phyloP scores from a whole-genome alignment of 352 stramenopile genomes.

The Phytophthora gonapodyides region DNA sequence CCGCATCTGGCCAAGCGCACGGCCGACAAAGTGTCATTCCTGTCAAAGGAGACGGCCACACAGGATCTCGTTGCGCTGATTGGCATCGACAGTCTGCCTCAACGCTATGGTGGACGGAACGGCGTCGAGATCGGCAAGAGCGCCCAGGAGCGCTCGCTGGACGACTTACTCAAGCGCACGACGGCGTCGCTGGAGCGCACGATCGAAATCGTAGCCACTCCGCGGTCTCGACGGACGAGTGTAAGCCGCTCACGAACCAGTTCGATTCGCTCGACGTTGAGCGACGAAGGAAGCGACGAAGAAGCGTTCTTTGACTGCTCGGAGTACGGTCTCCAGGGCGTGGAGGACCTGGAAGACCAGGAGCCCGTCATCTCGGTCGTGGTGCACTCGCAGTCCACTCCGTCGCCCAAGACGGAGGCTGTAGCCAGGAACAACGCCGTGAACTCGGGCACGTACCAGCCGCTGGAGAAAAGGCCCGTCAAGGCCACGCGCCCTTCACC shows the following conservation, averaged over 20 bases:
- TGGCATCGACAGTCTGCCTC: slow-evolving; percentile 71
- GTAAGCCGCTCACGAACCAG: slow-evolving; percentile 35
- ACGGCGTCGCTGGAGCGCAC: slow-evolving; percentile 73
- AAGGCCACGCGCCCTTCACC: slow-evolving; percentile 25
- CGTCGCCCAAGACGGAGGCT: slow-evolving; percentile 45
- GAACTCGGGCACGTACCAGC: slow-evolving; percentile 25
- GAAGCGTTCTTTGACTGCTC: slow-evolving; percentile 83
- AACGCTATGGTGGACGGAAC: slow-evolving; percentile 74
- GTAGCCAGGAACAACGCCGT: slow-evolving; percentile 31
- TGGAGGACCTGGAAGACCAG: slow-evolving; percentile 57
- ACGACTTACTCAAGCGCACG: slow-evolving; percentile 70
- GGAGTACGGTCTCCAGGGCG: slow-evolving; percentile 77
- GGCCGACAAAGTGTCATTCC: slow-evolving; percentile 69
- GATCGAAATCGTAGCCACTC: slow-evolving; percentile 69
- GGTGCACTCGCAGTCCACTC: slow-evolving; percentile 59
- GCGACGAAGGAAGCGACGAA: slow-evolving; percentile 71
- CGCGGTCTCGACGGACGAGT: slow-evolving; percentile 26
- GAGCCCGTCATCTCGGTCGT: slow-evolving; percentile 74
- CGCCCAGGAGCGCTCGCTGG: slow-evolving; percentile 67
- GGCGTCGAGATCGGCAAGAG: slow-evolving; percentile 80
- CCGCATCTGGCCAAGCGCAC: slow-evolving; percentile 64
- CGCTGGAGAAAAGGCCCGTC: slow-evolving; percentile 36
- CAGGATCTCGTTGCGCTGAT: slow-evolving; percentile 63
- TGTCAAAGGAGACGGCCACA: slow-evolving; percentile 43
- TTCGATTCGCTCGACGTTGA: slow-evolving; percentile 37